These are phyloP conservation scores for Proliferodiscus dingleyae DNA, from an alignment of 2,329 filamentous ascomycete genomes.

Conservation along the genomic window DNA sequence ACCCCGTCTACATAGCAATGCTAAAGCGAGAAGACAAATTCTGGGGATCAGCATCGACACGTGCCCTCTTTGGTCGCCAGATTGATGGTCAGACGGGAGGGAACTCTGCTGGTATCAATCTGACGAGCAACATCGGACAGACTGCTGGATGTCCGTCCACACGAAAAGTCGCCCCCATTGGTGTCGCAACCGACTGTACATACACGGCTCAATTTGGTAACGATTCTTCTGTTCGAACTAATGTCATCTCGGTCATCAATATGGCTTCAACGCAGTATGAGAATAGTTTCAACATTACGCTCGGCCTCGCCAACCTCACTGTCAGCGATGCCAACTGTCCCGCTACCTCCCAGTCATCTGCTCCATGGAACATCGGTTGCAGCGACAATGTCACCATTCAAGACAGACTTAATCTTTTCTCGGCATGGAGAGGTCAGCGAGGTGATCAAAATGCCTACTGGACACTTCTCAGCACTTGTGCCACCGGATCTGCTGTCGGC, in stretches of 20 bases:
- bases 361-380: conserved; percentile 83
- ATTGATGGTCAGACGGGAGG: conserved; percentile 66
- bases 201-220: conserved; percentile 71
- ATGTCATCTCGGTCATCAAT: conserved; percentile 81
- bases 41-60: conserved; percentile 57
- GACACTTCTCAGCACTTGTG: conserved; percentile 70
- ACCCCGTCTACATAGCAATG: conserved; percentile 56
- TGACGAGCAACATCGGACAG: conserved; percentile 73
- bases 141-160: conserved; percentile 81
- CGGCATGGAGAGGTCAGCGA: conserved; percentile 75
- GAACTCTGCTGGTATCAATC: conserved; percentile 74
- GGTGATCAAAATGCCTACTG: conserved; percentile 85
- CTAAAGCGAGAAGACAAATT: conserved; percentile 44
- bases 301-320: conserved; percentile 82
- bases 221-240: conserved; percentile 58
- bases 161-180: conserved; percentile 86
- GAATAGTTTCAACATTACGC: conserved; percentile 86
- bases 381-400: conserved; percentile 59
- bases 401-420: conserved; percentile 80
- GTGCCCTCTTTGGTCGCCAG: conserved; percentile 67
- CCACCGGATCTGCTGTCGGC: conserved; percentile 79
- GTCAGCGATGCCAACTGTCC: conserved; percentile 74
- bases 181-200: conserved; percentile 87
- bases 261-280: conserved; percentile 85
- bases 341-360: conserved; percentile 56